Evolutionary conservation across 75 land plant species (phyloP).

Genomic region (Selaginella tamariscina): DNA sequence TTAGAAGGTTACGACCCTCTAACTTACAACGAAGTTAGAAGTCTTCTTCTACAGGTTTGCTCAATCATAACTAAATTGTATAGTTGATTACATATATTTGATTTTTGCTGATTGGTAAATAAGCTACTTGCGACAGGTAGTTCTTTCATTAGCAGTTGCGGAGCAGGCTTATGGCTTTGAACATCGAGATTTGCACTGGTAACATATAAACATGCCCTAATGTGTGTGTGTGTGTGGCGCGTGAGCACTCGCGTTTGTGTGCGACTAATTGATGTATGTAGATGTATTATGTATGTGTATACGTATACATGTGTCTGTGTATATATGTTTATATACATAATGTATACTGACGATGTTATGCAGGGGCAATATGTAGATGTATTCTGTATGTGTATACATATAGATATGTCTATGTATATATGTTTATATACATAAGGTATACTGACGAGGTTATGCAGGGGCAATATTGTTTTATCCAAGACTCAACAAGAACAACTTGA

Average conservation of each 20-base stretch:
- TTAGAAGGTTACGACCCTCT: constrained; percentile 72
- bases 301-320: not conserved
- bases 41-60: constrained; percentile 64
- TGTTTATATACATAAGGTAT: not conserved
- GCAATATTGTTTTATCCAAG: constrained; percentile 60
- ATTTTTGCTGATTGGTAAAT: not conserved
- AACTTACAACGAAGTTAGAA: constrained; percentile 67
- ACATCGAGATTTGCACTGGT: constrained; percentile 94
- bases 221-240: too few relatives aligned
- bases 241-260: too few relatives aligned
- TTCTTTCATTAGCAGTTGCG: constrained; percentile 76
- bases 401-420: not conserved
- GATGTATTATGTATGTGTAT: not conserved
- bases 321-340: not conserved
- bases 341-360: not conserved
- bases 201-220: constrained; percentile 3
- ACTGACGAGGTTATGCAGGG: constrained; percentile 40
- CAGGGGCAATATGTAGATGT: not conserved
- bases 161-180: constrained; percentile 89
- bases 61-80: not conserved
- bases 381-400: not conserved
- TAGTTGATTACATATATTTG: not conserved
- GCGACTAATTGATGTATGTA: not conserved
- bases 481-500: constrained; percentile 14
- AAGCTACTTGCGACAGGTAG: constrained; percentile 36